Evolutionary conservation across 2,329 filamentous ascomycete genomes (phyloP), one percentile per base, ranked within the genome.

Genomic region (Sodiomyces alkalinus): DNA sequence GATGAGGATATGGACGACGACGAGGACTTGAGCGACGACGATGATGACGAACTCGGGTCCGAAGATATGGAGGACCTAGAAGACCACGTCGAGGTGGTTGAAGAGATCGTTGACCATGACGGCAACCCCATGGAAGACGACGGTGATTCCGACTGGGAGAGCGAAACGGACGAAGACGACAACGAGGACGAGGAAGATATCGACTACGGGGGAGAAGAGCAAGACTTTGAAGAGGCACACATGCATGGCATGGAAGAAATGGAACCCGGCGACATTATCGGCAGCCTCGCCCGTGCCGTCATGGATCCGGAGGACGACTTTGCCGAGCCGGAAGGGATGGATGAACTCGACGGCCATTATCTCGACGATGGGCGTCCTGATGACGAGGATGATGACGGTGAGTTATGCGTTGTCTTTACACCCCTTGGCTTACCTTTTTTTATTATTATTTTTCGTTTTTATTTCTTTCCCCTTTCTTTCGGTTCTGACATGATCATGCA

Each of bases 1-100:
- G 68, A 72, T 3, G 67, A 71, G n/a, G 74, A 76, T 6, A 66
- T 69, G 3, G 68, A 72, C 19, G 67, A 73, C 9, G 70, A 74
- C 2, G 68, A 69, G 14, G 56, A 64, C 17, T 56, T 63, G 6
- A 48, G 50, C 6, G 64, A 71, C 4, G 65, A 69, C 17, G 62
- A n/a, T n/a, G n/a, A 66, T 12, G 59, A 59, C 7, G 62, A 62
- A 7, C 45, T 52, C 26, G 58, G 57, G 30, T 63, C 62, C 11
- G 62, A 53, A n/a, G 55, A 60, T 27, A 58, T 58, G 50, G 55
- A 69, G 26, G 68, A 71, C 17, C 58, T 65, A 31, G 63, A 67
- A 23, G 63, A 65, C 26, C 49, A 52, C 16, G 46, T 59, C 7
- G 53, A 59, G 27, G 55, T 59, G 12, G 53, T 59, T 8, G 31